Percentiles rank a stretch among this genome's conserved stretches.
Evolutionary conservation across 345 rosid species (phyloP).

Genomic region (Salix exigua): DNA sequence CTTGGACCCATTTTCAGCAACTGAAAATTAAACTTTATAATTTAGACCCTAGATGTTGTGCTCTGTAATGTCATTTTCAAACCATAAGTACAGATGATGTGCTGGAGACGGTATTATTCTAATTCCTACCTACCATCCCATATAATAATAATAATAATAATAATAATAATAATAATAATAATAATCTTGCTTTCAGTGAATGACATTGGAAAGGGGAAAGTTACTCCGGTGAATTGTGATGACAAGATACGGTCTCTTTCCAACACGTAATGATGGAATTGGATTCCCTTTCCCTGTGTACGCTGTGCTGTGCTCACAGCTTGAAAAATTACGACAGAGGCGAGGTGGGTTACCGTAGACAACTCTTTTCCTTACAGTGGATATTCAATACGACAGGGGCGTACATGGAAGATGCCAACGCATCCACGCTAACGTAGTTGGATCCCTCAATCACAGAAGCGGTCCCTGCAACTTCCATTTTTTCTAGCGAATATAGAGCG

Average conservation of each 20-base stretch:
- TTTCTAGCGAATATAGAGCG: too few relatives aligned
- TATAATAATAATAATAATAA: too few relatives aligned
- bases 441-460: too few relatives aligned
- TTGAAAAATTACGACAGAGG: background rate
- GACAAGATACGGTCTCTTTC: background rate
- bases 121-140: background rate
- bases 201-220: background rate
- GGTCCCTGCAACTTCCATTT: too few relatives aligned
- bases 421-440: too few relatives aligned
- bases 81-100: background rate
- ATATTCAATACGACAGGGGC: background rate
- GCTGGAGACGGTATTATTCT: background rate
- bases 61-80: background rate
- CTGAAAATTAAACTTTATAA: background rate
- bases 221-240: background rate
- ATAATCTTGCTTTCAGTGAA: background rate
- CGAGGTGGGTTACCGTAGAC: background rate
- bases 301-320: background rate
- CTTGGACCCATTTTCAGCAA: background rate
- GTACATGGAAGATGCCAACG: too few relatives aligned
- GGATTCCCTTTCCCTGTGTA: slow-evolving; percentile 4
- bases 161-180: too few relatives aligned
- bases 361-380: background rate
- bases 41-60: background rate
- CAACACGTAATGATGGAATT: slow-evolving; percentile 2